Base-by-base conservation (phyloP, 306 rosid genomes). In the Spatholobus suberectus region DNA sequence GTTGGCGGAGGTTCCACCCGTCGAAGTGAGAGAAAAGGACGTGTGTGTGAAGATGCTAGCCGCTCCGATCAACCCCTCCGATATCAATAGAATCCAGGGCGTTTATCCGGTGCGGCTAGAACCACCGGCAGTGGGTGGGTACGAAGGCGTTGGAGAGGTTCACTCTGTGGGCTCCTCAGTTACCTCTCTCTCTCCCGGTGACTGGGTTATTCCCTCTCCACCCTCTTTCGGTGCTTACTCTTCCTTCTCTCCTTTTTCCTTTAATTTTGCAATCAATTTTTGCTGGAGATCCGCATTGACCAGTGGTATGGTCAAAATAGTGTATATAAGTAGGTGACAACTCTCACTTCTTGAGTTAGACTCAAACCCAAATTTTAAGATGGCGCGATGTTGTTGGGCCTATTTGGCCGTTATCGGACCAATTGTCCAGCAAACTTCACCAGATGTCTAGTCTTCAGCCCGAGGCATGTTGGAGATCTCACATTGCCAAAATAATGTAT, bases 141-240 rank as follows among this genome's bases (percentile, higher is more conserved):
- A 93, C 27, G 99, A 96, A 87, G 99, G 99, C 37, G 92, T 96
- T 2, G 99, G 98, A 83, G 94, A 92, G 86, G 94, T 96, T 40
- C 81, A 86, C 37, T 87, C 89, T 0, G 94, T 96, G 3, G 99
- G 99, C 10, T 80, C 93, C 7, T 85, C 88, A 0, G 98, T 95
- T 17, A 76, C 85, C 5, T 84, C 78, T 73, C 83, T 93, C 67
- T 89, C 82, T 8, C 94, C 93, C 0, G 98, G 99, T 5, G 99
- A 95, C 40, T 86, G 89, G 94, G 98, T 95, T 80, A 92, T 95
- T 86, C 99, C 99, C 4, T 95, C 91, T 65, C 98, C 97, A 0
- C 97, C 98, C 24, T 90, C 97, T 61, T 93, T 81, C 8, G 98
- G 99, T 93, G 81, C 72, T 7, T 18, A 5, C 35, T 59, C 20